Base-by-base conservation (phyloP, 176 grass and related monocot genomes). In the Carex littledalei region DNA sequence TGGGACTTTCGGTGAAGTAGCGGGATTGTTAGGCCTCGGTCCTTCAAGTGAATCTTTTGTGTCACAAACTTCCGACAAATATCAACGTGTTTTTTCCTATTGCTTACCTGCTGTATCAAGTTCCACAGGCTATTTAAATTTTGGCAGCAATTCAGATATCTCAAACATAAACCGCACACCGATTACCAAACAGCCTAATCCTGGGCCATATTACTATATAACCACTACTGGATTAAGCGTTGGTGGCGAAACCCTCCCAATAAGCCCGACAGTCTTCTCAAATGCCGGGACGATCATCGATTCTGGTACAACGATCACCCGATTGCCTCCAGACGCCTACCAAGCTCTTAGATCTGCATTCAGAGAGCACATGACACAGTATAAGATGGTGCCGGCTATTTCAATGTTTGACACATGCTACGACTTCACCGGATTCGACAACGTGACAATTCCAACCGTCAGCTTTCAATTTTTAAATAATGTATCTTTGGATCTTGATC, bases 281-380 rank as follows among this genome's bases (percentile, higher is more conserved):
- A 76, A 43, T 3, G 0, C 24, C 0, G 85, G 85, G 0, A 63
- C 73, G 0, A 35, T 92, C 15, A 9, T 92, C 10, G 91, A 92
- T 83, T 92, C 88, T 0, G 91, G 91, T 17, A 90, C 88, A 10
- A 84, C 86, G 13, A 61, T 88, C 54, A 90, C 91, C 9, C 78
- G 86, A 21, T 37, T 92, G 24, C 88, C 83, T 62, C 13, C 65
- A 18, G 41, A 32, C 0, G 88, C 86, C 0, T 92, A 92, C 91
- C 1, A 4, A 3, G 75, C 86, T 0, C 79, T 92, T 4, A 68
- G 79, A 11, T 26, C 66, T 5, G 37, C 58, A 75, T 90, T 88
- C 79, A 65, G 79, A 77, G 47, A 77, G 1, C 54, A 84, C 18
- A 92, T 92, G 88, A 57, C 21, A 7, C 9, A 43, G 0, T 93